These are phyloP conservation scores for Pleurotus sapidus DNA, from an alignment of 768 basidiomycete genomes.

Conservation along the genomic window DNA sequence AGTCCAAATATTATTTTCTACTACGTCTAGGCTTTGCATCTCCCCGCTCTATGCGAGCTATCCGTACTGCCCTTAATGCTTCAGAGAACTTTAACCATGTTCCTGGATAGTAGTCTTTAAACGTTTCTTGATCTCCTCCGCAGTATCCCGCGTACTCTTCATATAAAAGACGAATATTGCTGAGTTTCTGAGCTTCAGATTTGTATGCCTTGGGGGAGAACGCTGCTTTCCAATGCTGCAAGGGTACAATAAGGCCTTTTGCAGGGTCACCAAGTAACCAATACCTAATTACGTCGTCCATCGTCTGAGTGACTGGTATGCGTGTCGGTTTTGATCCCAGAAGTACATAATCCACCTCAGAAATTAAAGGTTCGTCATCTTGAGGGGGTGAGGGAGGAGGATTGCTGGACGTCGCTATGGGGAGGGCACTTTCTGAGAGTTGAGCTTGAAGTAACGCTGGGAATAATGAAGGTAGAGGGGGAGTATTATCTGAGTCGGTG, in stretches of 20 bases:
- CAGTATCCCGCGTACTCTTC: slow-evolving; percentile 7
- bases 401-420: not conserved
- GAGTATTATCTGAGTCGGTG: not conserved
- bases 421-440: not conserved
- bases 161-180: slow-evolving; percentile 5
- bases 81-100: slow-evolving; percentile 7
- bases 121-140: slow-evolving; percentile 5
- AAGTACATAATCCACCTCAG: not conserved
- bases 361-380: not conserved
- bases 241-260: slow-evolving; percentile 12
- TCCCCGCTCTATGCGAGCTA: not conserved
- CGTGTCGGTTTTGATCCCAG: not conserved
- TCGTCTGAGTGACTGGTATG: slow-evolving; percentile 13
- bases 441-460: not conserved
- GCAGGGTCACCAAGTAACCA: slow-evolving; percentile 12
- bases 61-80: slow-evolving; percentile 7
- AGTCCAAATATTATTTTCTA: not conserved
- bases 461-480: not conserved
- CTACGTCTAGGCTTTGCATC: slow-evolving; percentile 3
- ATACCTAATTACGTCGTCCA: slow-evolving; percentile 17
- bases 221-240: slow-evolving; percentile 11
- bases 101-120: slow-evolving; percentile 6
- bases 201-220: slow-evolving; percentile 9
- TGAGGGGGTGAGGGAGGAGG: not conserved
- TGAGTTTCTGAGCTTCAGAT: slow-evolving; percentile 10